Evolutionary conservation across 192 early-diverging fungal genomes (phyloP).

Genomic region (Phlyctochytrium arcticum): DNA sequence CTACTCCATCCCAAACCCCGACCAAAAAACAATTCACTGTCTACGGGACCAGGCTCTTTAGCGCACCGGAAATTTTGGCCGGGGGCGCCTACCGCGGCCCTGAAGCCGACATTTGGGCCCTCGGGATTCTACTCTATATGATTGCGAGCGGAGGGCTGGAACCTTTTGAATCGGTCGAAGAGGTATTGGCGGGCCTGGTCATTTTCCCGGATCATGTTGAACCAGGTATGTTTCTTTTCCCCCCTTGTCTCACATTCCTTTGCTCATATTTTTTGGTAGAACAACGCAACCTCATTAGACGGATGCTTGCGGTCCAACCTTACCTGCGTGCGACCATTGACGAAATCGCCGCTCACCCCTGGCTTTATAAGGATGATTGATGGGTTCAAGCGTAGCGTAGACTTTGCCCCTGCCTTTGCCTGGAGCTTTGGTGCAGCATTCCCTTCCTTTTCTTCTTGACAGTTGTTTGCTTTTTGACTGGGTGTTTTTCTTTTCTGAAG

Average conservation of each 20-base stretch:
- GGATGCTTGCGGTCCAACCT: conserved; percentile 84
- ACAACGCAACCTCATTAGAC: conserved; percentile 54
- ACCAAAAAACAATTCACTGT: background rate
- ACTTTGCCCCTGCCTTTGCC: no score
- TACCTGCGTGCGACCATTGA: conserved; percentile 32
- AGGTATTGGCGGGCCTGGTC: background rate
- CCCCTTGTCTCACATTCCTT: background rate
- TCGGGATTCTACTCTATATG: conserved; percentile 42
- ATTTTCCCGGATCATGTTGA: background rate
- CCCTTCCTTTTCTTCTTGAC: no score
- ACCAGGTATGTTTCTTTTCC: conserved; percentile 3
- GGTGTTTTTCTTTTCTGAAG: no score
- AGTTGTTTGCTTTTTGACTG: no score
- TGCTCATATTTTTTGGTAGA: conserved; percentile 10
- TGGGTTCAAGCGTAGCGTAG: no score
- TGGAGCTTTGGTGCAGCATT: no score
- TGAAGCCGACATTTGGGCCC: conserved; percentile 32
- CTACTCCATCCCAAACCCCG: background rate
- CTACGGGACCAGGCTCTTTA: conserved; percentile 20
- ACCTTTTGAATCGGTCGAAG: conserved; percentile 14
- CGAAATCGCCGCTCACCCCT: conserved; percentile 22
- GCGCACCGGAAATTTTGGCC: conserved; percentile 24
- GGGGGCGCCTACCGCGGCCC: conserved; percentile 21
- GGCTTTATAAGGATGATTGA: no score
- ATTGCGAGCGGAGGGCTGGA: conserved; percentile 36